Conservation (phyloP, 2,329 filamentous ascomycete species). For the Bipolaris bicolor region DNA sequence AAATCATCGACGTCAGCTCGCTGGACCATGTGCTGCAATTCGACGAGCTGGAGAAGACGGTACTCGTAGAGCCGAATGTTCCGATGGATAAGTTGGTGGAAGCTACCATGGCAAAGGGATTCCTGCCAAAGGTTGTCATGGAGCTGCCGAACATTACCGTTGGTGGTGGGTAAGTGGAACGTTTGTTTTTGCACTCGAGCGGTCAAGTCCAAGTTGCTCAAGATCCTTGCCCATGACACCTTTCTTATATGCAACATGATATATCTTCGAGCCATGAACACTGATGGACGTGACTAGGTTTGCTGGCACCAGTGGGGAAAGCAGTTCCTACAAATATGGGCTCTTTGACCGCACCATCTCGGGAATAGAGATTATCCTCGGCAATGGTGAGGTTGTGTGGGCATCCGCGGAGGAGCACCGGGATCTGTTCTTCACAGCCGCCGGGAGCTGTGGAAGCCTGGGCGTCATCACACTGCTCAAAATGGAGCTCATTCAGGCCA, state of each 20-base stretch:
- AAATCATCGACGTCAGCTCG: constrained; percentile 57
- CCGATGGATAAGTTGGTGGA: constrained; percentile 69
- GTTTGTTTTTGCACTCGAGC: neutral
- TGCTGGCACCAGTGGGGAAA: constrained; percentile 70
- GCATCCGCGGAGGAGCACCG: constrained; percentile 53
- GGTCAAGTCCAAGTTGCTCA: neutral
- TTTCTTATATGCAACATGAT: neutral
- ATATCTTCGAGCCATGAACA: neutral
- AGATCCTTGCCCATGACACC: neutral
- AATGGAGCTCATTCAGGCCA: constrained; percentile 61
- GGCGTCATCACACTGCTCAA: constrained; percentile 68
- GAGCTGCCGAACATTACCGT: constrained; percentile 74
- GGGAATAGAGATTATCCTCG: constrained; percentile 67
- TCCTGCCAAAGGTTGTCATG: constrained; percentile 71
- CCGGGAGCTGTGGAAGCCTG: constrained; percentile 65
- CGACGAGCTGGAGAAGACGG: constrained; percentile 51
- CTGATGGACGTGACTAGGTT: constrained; percentile 49
- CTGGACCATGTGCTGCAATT: constrained; percentile 57
- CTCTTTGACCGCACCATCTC: constrained; percentile 70
- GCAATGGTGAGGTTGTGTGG: constrained; percentile 61
- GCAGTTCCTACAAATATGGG: constrained; percentile 69
- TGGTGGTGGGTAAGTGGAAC: constrained; percentile 59
- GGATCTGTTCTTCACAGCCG: constrained; percentile 66
- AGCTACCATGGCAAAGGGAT: constrained; percentile 60
- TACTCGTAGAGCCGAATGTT: constrained; percentile 71